Conservation (phyloP, 2,329 filamentous ascomycete species). For the Metarhizium anisopliae region DNA sequence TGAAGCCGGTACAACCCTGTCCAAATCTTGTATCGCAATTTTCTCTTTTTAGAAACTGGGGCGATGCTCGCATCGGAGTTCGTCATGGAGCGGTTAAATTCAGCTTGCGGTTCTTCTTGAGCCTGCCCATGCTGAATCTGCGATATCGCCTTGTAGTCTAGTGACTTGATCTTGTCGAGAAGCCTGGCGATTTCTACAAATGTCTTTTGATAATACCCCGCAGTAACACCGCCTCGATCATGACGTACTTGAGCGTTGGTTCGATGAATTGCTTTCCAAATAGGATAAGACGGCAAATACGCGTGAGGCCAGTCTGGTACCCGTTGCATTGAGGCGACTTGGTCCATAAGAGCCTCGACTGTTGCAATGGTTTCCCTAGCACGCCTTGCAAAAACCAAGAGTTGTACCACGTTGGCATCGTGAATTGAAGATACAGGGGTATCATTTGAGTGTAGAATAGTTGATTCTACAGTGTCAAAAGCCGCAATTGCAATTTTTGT, state of each 20-base stretch:
- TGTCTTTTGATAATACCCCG: constrained; percentile 38
- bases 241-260: constrained; percentile 49
- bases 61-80: background rate
- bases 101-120: background rate
- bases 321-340: constrained; percentile 39
- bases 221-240: constrained; percentile 48
- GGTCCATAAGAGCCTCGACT: constrained; percentile 35
- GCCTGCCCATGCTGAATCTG: background rate
- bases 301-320: constrained; percentile 29
- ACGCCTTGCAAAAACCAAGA: constrained; percentile 47
- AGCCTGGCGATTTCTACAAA: constrained; percentile 34
- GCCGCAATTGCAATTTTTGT: constrained; percentile 33
- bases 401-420: constrained; percentile 39
- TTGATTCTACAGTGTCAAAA: constrained; percentile 39
- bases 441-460: constrained; percentile 33
- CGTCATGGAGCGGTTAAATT: background rate
- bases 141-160: constrained; percentile 18
- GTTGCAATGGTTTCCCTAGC: constrained; percentile 41
- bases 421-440: constrained; percentile 36
- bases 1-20: constrained; percentile 40
- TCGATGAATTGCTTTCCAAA: constrained; percentile 42
- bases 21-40: constrained; percentile 40
- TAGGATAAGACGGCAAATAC: constrained; percentile 43
- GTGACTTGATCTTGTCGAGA: constrained; percentile 33
- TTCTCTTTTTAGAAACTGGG: constrained; percentile 24